These are phyloP conservation scores for Candida nemodendra DNA, from an alignment of 805 yeast species.

Conservation along the genomic window DNA sequence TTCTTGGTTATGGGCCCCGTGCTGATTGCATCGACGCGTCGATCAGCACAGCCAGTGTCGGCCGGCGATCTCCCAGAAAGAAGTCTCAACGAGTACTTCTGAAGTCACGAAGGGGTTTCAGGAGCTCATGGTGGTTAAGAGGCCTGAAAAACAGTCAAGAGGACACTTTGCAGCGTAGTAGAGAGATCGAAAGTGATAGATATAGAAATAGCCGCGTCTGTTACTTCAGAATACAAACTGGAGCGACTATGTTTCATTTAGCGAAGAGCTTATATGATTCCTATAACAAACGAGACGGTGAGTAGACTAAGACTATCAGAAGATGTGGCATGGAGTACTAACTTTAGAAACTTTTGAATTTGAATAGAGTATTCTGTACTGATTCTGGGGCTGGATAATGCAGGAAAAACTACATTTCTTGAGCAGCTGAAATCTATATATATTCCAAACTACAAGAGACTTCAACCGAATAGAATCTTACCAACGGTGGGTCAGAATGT, in stretches of 20 bases:
- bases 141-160: neutral
- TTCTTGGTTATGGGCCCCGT: too few species aligned
- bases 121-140: too few species aligned
- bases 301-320: conserved; percentile 1
- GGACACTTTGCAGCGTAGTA: neutral
- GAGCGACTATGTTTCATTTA: conserved; percentile 16
- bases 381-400: conserved; percentile 89
- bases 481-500: conserved; percentile 97
- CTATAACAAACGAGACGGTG: conserved; percentile 14
- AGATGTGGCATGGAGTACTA: neutral
- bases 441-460: conserved; percentile 43
- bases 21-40: too few species aligned
- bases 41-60: too few species aligned
- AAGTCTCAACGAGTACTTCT: too few species aligned
- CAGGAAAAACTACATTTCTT: conserved; percentile 86
- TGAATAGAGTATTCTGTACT: conserved; percentile 64
- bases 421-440: conserved; percentile 63
- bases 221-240: too few species aligned
- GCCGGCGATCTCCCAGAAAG: too few species aligned
- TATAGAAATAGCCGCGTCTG: too few species aligned
- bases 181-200: too few species aligned
- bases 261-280: conserved; percentile 15
- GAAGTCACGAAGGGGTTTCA: too few species aligned
- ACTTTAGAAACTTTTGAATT: conserved; percentile 2
- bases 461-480: conserved; percentile 60